Evolutionary conservation across 768 basidiomycete species (phyloP).

Genomic region (Chalciporus pseudorubinellus): DNA sequence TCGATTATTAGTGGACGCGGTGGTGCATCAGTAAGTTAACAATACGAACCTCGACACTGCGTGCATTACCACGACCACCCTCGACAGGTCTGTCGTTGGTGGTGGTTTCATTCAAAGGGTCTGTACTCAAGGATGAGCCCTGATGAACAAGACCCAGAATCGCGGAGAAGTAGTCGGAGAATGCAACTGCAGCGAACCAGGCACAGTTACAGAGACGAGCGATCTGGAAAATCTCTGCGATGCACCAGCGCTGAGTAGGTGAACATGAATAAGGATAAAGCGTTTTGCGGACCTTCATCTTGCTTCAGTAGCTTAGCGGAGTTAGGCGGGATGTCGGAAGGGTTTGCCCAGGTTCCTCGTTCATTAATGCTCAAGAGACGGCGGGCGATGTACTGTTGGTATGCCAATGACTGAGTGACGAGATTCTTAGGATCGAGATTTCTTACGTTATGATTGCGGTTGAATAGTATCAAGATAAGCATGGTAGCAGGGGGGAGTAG

Average conservation of each 20-base stretch:
- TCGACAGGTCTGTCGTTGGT: constrained; percentile 39
- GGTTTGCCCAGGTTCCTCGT: constrained; percentile 58
- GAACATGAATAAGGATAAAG: background rate
- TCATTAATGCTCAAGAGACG: constrained; percentile 83
- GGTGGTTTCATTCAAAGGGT: constrained; percentile 54
- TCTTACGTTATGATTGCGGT: constrained; percentile 82
- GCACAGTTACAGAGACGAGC: constrained; percentile 74
- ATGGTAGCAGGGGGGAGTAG: constrained; percentile 75
- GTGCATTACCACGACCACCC: constrained; percentile 82
- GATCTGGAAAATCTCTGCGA: constrained; percentile 72
- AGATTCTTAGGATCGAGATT: background rate
- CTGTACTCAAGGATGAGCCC: constrained; percentile 57
- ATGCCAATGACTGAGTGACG: background rate
- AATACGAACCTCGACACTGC: constrained; percentile 58
- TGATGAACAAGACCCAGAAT: constrained; percentile 75
- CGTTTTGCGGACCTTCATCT: constrained; percentile 45
- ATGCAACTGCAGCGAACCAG: constrained; percentile 78
- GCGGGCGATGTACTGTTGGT: constrained; percentile 82
- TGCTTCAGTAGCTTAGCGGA: constrained; percentile 44
- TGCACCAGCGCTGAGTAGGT: background rate
- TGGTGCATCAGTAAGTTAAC: no score
- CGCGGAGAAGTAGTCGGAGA: constrained; percentile 78
- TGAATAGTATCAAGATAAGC: constrained; percentile 75
- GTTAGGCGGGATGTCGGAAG: constrained; percentile 39
- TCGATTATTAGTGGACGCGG: no score